Evolutionary conservation across 805 yeast genomes (phyloP), one percentile per base, ranked within the genome.

Genomic region (Suhomyces tanzawaensis): DNA sequence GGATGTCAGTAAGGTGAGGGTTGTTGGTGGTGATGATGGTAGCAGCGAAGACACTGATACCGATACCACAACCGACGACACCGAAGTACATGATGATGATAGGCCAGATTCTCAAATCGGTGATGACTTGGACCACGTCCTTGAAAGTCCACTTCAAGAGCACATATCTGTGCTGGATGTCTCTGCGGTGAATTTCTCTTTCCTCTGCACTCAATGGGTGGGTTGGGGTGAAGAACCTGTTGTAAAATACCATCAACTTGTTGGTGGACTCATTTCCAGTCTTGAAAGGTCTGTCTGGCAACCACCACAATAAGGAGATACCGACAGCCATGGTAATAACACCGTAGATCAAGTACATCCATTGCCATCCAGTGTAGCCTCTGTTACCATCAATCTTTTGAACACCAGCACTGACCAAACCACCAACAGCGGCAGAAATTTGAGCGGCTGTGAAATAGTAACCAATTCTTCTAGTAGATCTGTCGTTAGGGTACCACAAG

Each of bases 371-470:
- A 34, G 81, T 74, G 41, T 69, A 68, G 2, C 95, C 95, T 22
- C 77, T 63, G 13, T 48, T 63, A 42, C 81, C 82, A 55, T 87
- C 90, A 78, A 87, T 82, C 47, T 76, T 81, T 57, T 87, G 95
- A 67, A 87, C 85, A 0, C 95, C 95, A 2, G 95, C 96, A 39
- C 85, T 77, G 11, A 87, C 87, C 39, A 87, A 72, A 28, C 95
- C 95, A 7, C 90, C 89, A 7, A 79, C 91, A n/a, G 95, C 80
- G 1, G 95, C 90, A 31, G 90, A 80, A n/a, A 87, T 58, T 61
- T 87, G 96, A 1, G 96, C 95, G 15, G 96, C 96, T 1, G 95
- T 87, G 60, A 82, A 87, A 60, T 87, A 87, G 63, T 83, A 87
- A 2, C 96, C 96, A 45, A 87, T 83, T 55, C 96, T 70, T 46